Percentiles rank a stretch among this genome's conserved stretches.
phyloP scores from a whole-genome alignment of 257 asterid genomes.

The Eucommia ulmoides region DNA sequence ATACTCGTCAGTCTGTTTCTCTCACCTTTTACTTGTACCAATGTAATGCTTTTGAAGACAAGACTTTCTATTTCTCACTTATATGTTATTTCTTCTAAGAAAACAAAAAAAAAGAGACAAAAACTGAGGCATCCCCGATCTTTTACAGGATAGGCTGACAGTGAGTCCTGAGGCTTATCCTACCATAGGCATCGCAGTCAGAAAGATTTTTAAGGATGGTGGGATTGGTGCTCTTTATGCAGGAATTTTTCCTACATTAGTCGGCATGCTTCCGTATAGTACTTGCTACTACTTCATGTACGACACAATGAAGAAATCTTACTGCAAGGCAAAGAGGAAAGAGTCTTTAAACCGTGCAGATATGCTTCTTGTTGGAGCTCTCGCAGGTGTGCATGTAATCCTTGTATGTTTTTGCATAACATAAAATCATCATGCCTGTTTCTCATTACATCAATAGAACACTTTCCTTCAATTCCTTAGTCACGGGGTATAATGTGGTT shows the following conservation, averaged over 20 bases:
- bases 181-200: conserved; percentile 52
- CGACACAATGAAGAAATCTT: conserved; percentile 80
- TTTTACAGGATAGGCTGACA: conserved; percentile 90
- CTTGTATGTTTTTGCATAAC: too few species aligned
- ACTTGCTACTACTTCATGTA: conserved; percentile 93
- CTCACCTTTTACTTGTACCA: too few species aligned
- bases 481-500: too few species aligned
- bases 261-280: conserved; percentile 98
- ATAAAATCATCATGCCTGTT: too few species aligned
- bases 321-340: conserved; percentile 56
- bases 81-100: too few species aligned
- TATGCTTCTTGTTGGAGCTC: conserved; percentile 89
- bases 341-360: conserved; percentile 54
- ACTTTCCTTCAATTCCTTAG: too few species aligned
- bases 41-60: too few species aligned
- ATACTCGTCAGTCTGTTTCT: too few species aligned
- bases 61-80: too few species aligned
- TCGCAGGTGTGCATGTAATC: conserved; percentile 47
- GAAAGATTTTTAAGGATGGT: conserved; percentile 58
- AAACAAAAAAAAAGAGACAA: too few species aligned
- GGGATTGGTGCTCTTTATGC: conserved; percentile 64
- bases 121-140: too few species aligned
- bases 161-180: conserved; percentile 74
- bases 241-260: conserved; percentile 67
- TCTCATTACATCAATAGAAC: too few species aligned